These are phyloP conservation scores for Candida tetrigidarum DNA, from an alignment of 1,139 yeast species.

Conservation along the genomic window DNA sequence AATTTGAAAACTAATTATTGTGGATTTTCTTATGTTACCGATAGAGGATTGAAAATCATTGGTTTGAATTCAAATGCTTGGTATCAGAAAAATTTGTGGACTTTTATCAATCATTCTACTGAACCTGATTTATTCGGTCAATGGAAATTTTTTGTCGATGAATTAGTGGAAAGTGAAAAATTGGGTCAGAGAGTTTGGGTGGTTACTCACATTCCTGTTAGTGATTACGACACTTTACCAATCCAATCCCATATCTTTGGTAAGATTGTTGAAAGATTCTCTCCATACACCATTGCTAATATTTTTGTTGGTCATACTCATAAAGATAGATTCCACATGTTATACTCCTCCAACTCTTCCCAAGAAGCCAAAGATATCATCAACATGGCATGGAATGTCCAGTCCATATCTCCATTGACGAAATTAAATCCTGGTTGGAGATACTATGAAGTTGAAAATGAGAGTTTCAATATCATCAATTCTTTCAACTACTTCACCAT, in stretches of 20 bases:
- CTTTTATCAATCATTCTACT: constrained; percentile 55
- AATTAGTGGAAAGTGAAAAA: constrained; percentile 60
- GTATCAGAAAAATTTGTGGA: constrained; percentile 66
- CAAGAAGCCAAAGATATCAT: constrained; percentile 42
- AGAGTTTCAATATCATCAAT: constrained; percentile 65
- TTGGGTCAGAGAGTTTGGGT: constrained; percentile 70
- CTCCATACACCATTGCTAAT: constrained; percentile 71
- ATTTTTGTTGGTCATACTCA: constrained; percentile 78
- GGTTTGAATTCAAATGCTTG: constrained; percentile 70
- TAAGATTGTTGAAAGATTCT: constrained; percentile 65
- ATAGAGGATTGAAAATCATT: constrained; percentile 62
- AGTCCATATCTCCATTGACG: constrained; percentile 66
- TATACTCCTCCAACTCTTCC: constrained; percentile 47
- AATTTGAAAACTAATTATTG: constrained; percentile 51
- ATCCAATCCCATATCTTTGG: constrained; percentile 59
- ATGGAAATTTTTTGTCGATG: constrained; percentile 63
- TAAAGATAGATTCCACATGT: constrained; percentile 64
- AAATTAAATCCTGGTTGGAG: constrained; percentile 72
- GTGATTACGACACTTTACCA: constrained; percentile 61
- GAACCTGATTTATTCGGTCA: constrained; percentile 69
- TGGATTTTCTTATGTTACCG: constrained; percentile 62
- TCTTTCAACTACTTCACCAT: constrained; percentile 58
- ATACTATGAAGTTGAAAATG: constrained; percentile 68
- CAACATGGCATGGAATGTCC: constrained; percentile 67
- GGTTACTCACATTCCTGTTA: constrained; percentile 68